Conservation (phyloP, 306 rosid genomes). For the Sesbania bispinosa region DNA sequence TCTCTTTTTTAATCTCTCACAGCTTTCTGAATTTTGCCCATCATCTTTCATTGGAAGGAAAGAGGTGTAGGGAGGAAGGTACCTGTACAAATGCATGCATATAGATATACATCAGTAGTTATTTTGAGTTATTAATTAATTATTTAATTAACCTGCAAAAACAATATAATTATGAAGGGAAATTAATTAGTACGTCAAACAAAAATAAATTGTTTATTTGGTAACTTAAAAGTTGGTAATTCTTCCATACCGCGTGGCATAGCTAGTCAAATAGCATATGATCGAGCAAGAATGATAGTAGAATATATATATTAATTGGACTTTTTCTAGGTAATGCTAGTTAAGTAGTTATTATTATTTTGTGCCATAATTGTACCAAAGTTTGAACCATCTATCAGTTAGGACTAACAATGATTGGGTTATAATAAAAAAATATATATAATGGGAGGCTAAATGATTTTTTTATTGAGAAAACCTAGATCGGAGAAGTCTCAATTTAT, state of each 20-base stretch:
- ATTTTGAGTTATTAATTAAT: too few species aligned
- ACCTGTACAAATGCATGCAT: conserved; percentile 11
- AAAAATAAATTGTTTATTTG: background rate
- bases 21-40: background rate
- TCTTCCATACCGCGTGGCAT: background rate
- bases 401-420: background rate
- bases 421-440: background rate
- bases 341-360: background rate
- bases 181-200: background rate
- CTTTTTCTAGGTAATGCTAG: too few species aligned
- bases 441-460: background rate
- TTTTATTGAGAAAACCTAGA: background rate
- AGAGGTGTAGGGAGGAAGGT: conserved; percentile 43
- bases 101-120: background rate
- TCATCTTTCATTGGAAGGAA: conserved; percentile 29
- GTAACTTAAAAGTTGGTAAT: background rate
- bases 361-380: background rate
- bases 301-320: background rate
- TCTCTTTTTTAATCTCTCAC: conserved; percentile 10
- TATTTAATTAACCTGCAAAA: too few species aligned
- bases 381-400: background rate
- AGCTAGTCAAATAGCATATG: background rate
- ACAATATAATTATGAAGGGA: too few species aligned
- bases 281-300: background rate
- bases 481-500: background rate